phyloP scores from a whole-genome alignment of 1,139 yeast species.

The Meyerozyma athensensis region DNA sequence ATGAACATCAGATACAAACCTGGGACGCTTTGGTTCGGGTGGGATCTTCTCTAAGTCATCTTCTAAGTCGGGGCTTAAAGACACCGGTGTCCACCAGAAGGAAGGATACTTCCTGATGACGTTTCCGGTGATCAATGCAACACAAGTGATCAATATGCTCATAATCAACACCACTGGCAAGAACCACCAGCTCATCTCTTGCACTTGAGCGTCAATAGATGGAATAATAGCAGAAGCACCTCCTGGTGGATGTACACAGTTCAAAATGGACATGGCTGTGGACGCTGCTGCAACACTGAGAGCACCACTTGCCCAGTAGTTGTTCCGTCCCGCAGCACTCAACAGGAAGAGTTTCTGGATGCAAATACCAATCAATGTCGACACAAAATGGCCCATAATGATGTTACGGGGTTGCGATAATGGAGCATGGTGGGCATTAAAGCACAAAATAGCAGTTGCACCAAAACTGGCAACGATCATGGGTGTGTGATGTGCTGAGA shows the following conservation, averaged over 20 bases:
- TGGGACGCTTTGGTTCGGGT: conserved; percentile 1
- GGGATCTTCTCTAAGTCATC: conserved; percentile 1
- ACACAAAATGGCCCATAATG: conserved; percentile 51
- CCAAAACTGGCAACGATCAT: conserved; percentile 60
- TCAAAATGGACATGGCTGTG: conserved; percentile 51
- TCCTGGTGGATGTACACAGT: conserved; percentile 69
- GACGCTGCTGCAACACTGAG: conserved; percentile 55
- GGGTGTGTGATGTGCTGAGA: conserved; percentile 43
- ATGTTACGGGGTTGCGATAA: conserved; percentile 66
- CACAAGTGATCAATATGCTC: conserved; percentile 44
- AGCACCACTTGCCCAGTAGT: conserved; percentile 61
- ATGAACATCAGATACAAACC: not conserved
- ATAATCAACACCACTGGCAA: conserved; percentile 54
- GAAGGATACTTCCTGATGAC: conserved; percentile 51
- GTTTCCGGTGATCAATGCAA: conserved; percentile 56
- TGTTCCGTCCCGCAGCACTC: conserved; percentile 31
- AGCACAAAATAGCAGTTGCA: conserved; percentile 61
- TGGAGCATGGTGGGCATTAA: conserved; percentile 54
- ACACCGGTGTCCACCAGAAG: conserved; percentile 58
- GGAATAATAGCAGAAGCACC: conserved; percentile 71
- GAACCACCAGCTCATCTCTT: conserved; percentile 65
- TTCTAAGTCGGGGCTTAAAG: conserved; percentile 6
- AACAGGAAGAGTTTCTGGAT: conserved; percentile 51
- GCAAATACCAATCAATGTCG: conserved; percentile 52
- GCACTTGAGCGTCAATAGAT: conserved; percentile 40